Base-by-base conservation (phyloP, 2,329 filamentous ascomycete species). In the Akanthomyces muscarius region DNA sequence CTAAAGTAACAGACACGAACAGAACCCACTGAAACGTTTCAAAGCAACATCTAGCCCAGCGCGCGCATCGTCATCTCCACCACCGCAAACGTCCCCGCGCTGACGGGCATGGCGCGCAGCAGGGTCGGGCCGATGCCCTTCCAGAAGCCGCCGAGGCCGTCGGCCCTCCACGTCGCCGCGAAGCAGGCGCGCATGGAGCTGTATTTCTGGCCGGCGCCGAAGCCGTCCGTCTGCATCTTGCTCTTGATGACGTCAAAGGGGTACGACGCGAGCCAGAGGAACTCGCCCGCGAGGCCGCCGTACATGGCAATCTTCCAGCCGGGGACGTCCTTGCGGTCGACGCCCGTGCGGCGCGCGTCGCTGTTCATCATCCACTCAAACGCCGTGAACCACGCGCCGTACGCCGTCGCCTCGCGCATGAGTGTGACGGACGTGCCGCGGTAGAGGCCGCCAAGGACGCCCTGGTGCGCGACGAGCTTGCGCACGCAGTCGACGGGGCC, bases 201-300 rank as follows among this genome's bases (percentile, higher is more conserved):
- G 78, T 90, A 99, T 73, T 83, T 83, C 80, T 88, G 87, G 66
- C 84, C 78, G 55, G 75, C 65, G 5, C 91, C 92, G 73, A 97
- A 95, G 0, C 91, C 93, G 78, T 99, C 95, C 64, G 89, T 97
- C 84, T 99, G 95, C 94, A 98, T 97, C 86, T 97, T 98, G 78
- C 92, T 97, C 89, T 99, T 99, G 78, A 99, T 79, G 33, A 99
- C 94, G 77, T 99, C 95, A 68, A 99, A 89, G 25, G 95, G 95
- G 78, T 99, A 99, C 73, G 92, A 96, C 42, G 84, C 84, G 62
- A 99, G 80, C 95, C 95, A 99, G 63, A 99, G 84, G 59, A 88
- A 91, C 82, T 99, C 95, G 69, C 95, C 95, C 0, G 95, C 95
- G 47, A 99, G 77, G 51, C 95, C 95, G 67, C 95, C 95, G 75